phyloP scores from a whole-genome alignment of 75 land plant genomes.

The Sequoiadendron giganteum region DNA sequence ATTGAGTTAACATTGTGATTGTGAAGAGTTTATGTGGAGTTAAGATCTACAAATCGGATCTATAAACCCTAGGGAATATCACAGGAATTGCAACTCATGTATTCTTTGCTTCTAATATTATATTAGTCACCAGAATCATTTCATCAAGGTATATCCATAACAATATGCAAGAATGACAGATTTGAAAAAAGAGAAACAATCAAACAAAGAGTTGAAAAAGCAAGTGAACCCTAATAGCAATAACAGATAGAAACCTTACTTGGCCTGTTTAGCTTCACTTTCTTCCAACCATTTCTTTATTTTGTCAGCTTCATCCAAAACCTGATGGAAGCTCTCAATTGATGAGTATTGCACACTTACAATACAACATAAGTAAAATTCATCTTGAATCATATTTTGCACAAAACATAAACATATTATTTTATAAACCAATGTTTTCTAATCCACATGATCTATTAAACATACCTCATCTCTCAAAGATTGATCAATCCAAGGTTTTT shows the following conservation, averaged over 20 bases:
- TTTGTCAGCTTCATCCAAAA: conserved; percentile 48
- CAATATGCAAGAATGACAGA: background rate
- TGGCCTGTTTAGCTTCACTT: conserved; percentile 62
- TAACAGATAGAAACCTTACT: conserved; percentile 31
- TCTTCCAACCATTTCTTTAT: conserved; percentile 67
- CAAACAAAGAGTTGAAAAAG: background rate
- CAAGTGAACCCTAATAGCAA: background rate
- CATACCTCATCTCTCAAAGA: conserved; percentile 61
- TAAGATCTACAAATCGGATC: too few species aligned
- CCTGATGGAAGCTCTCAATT: conserved; percentile 30
- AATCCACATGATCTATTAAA: background rate
- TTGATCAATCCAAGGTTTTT: conserved; percentile 76
- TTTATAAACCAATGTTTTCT: background rate
- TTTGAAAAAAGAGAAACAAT: background rate
- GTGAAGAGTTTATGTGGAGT: too few species aligned
- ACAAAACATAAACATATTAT: background rate
- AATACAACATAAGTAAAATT: background rate
- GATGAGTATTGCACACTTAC: background rate
- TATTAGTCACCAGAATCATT: background rate
- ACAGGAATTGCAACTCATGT: background rate
- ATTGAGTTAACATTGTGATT: too few species aligned
- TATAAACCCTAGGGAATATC: too few species aligned
- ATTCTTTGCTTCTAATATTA: background rate
- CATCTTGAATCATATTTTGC: background rate
- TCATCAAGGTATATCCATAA: background rate